Base-by-base conservation (phyloP, 2,329 filamentous ascomycete genomes). In the Colletotrichum sojae region DNA sequence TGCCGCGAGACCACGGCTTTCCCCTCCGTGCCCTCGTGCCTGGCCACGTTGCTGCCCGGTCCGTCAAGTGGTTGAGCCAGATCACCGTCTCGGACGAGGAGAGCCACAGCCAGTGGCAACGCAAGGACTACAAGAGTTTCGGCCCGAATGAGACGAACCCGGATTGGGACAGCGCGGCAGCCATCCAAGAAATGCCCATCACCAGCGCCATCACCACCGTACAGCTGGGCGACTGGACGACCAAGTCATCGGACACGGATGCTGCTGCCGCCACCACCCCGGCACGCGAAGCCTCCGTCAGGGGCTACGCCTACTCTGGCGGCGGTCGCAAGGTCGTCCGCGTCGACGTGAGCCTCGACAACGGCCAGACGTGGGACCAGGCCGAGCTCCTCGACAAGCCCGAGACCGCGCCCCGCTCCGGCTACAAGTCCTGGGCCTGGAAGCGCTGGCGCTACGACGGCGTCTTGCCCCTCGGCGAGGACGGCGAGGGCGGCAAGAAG, bases 161-260 rank as follows among this genome's bases (percentile, higher is more conserved):
- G 6, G 85, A 91, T 76, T 92, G 90, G 89, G 87, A 89, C 57
- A 81, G 82, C 25, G 90, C 90, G 8, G 86, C 85, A 12, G 84
- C 88, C 2, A 92, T 92, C 36, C 90, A 92, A 72, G 90, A 92
- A 73, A 87, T 91, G 82, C 89, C 90, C 1, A 85, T 93, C 18
- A 91, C 90, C 36, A 90, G 88, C 67, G 90, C 90, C 57, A 90
- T 92, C 62, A 91, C 90, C 0, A 78, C 77, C 1, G 79, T 85
- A 8, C 82, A 78, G 73, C 77, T 85, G 0, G 83, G 83, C 8
- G 78, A 81, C 4, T 81, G 80, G 78, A 73, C 57, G 2, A 57
- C 40, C 15, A 16, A 15, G 16, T 12, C 54, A 39, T 18, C 55
- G 10, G 36, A 55, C 12, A 4, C 27, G 20, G 10, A 43, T 12